A percentile compares a stretch with the other conserved stretches of the same genome.
These are phyloP conservation scores for Tuber microsphaerosporum DNA, from an alignment of 495 filamentous ascomycete species.

Conservation along the genomic window DNA sequence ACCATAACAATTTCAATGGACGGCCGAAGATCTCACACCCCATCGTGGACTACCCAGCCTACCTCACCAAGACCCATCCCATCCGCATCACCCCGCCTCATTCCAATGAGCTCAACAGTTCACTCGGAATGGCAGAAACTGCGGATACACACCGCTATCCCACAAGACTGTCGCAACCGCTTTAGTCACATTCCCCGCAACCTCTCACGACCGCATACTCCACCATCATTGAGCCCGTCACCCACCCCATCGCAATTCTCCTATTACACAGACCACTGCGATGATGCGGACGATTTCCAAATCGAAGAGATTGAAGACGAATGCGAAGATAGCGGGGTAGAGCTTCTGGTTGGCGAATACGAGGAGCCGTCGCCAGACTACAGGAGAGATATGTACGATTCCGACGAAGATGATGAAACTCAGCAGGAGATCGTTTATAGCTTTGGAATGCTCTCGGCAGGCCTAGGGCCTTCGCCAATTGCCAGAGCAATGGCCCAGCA, in stretches of 20 bases:
- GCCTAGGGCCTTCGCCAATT: background rate
- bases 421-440: conserved; percentile 18
- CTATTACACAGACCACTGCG: conserved; percentile 11
- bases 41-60: conserved; percentile 8
- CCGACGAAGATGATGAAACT: conserved; percentile 14
- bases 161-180: background rate
- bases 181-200: background rate
- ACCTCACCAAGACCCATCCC: conserved; percentile 25
- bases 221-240: conserved; percentile 15
- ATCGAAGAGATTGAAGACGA: conserved; percentile 22
- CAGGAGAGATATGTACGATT: conserved; percentile 18
- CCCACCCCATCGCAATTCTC: conserved; percentile 7
- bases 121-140: conserved; percentile 25
- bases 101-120: conserved; percentile 2
- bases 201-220: conserved; percentile 13
- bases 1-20: conserved; percentile 32
- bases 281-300: conserved; percentile 26
- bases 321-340: conserved; percentile 19
- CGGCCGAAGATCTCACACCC: conserved; percentile 30
- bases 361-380: conserved; percentile 30
- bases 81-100: conserved; percentile 11
- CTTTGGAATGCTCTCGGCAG: conserved; percentile 15
- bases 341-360: conserved; percentile 24
- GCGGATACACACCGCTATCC: background rate
- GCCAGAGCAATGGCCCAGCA: background rate